These are phyloP conservation scores for Coemansia asiatica DNA, from an alignment of 192 early-diverging fungal genomes.

Conservation along the genomic window DNA sequence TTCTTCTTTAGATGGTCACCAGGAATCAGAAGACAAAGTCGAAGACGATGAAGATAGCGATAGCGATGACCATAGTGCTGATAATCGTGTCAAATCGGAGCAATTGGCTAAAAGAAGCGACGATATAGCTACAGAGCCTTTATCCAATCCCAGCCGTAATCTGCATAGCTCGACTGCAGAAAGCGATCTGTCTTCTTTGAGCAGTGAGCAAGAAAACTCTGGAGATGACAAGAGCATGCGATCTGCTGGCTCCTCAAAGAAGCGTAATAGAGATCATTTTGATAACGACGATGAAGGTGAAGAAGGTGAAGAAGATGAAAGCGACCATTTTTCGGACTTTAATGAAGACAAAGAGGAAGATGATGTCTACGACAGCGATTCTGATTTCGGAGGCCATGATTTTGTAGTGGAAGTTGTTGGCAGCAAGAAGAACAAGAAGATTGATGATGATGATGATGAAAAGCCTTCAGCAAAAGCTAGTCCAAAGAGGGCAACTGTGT, in stretches of 20 bases:
- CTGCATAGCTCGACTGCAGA: background rate
- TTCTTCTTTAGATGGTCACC: background rate
- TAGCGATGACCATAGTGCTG: too few species aligned
- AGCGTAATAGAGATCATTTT: background rate
- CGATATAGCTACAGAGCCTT: background rate
- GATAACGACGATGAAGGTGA: background rate
- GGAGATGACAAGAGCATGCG: background rate
- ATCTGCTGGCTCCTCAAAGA: background rate
- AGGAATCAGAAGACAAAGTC: background rate
- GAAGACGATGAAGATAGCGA: background rate
- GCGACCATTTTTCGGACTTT: background rate
- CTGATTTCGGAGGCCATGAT: constrained; percentile 15
- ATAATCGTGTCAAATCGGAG: too few species aligned
- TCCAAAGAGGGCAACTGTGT: background rate
- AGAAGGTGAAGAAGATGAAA: background rate
- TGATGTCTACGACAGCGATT: constrained; percentile 11
- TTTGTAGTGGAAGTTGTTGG: background rate
- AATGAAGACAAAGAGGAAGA: constrained; percentile 2
- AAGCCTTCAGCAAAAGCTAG: background rate
- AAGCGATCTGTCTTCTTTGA: background rate
- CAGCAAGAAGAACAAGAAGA: constrained; percentile 2
- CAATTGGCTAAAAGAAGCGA: background rate
- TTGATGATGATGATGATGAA: too few species aligned
- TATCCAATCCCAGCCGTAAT: background rate
- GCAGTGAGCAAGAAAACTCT: background rate